Evolutionary conservation across 805 yeast genomes (phyloP).

Genomic region (Jamesozyma jinghongensis): DNA sequence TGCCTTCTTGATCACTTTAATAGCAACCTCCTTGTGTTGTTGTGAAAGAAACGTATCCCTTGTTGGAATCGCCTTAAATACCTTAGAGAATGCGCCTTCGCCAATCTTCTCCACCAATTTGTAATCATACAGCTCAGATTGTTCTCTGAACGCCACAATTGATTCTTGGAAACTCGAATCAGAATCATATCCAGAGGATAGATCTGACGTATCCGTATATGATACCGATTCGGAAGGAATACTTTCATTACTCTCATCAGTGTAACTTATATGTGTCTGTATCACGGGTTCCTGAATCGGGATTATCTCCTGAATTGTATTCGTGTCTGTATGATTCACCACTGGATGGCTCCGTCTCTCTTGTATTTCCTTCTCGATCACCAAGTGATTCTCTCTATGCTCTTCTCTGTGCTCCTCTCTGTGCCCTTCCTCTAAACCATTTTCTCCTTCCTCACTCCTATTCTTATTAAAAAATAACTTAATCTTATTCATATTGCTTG

Average conservation of each 20-base stretch:
- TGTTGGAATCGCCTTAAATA: constrained; percentile 47
- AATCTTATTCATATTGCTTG: constrained; percentile 13
- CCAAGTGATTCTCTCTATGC: too few relatives aligned
- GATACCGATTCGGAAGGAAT: neutral
- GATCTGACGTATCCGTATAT: neutral
- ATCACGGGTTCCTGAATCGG: too few relatives aligned
- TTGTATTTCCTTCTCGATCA: too few relatives aligned
- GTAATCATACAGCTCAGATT: constrained; percentile 31
- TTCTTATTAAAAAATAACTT: constrained; percentile 9
- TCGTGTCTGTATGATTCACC: too few relatives aligned
- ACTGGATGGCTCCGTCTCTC: too few relatives aligned
- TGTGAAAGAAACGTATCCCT: constrained; percentile 4
- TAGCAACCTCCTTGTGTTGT: constrained; percentile 34
- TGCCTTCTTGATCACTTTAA: constrained; percentile 56
- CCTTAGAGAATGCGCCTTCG: constrained; percentile 77
- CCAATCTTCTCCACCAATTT: constrained; percentile 47
- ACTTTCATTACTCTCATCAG: neutral
- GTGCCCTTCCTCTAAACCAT: neutral
- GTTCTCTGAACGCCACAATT: constrained; percentile 27
- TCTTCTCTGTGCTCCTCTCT: neutral
- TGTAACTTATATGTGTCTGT: too few relatives aligned
- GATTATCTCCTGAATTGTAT: too few relatives aligned
- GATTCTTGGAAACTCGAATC: neutral
- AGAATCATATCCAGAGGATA: constrained; percentile 1
- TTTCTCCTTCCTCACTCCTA: constrained; percentile 1